Conservation (phyloP, 176 grass and related monocot species). For the Oryza brachyantha region DNA sequence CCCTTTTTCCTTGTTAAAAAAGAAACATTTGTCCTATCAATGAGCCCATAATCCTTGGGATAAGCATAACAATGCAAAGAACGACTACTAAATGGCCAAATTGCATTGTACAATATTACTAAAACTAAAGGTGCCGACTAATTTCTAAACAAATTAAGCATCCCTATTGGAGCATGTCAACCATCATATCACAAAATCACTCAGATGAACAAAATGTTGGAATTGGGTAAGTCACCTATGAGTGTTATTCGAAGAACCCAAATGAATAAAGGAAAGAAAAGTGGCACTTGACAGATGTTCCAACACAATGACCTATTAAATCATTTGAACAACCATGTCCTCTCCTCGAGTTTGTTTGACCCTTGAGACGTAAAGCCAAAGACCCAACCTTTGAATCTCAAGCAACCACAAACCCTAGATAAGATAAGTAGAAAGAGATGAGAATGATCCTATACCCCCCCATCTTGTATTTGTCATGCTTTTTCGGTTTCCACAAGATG, state of each 20-base stretch:
- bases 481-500: conserved; percentile 36
- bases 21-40: neutral
- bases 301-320: neutral
- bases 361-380: neutral
- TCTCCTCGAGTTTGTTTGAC: neutral
- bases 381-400: neutral
- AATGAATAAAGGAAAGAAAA: neutral
- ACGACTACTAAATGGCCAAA: neutral
- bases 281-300: neutral
- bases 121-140: neutral
- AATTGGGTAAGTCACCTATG: neutral
- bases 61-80: neutral
- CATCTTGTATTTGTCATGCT: conserved; percentile 29
- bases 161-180: neutral
- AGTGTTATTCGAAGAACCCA: conserved; percentile 23
- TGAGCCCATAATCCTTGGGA: neutral
- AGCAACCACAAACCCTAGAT: neutral
- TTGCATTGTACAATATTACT: neutral
- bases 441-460: conserved; percentile 17
- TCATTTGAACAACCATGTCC: neutral
- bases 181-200: neutral
- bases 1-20: neutral
- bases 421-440: neutral
- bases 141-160: neutral
- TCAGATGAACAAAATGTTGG: neutral